Conservation (phyloP, 2,329 filamentous ascomycete species). For the Fusarium falciforme region DNA sequence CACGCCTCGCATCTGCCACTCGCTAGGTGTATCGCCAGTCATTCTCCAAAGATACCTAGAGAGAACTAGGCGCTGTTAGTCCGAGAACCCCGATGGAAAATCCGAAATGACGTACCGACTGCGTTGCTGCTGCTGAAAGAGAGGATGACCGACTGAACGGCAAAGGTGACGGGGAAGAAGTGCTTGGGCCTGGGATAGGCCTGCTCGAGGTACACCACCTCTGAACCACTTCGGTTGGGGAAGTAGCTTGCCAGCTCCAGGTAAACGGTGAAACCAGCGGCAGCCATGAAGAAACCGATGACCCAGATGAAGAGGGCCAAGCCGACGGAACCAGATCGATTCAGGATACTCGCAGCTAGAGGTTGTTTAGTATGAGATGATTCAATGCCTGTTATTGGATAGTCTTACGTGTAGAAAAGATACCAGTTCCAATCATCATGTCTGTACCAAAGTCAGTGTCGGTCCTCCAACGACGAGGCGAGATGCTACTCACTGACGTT, state of each 20-base stretch:
- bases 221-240: slow-evolving; percentile 72
- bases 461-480: background rate
- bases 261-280: slow-evolving; percentile 67
- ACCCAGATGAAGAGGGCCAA: slow-evolving; percentile 73
- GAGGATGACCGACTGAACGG: slow-evolving; percentile 70
- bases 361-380: background rate
- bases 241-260: slow-evolving; percentile 74
- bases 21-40: slow-evolving; percentile 58
- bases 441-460: slow-evolving; percentile 30
- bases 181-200: slow-evolving; percentile 73
- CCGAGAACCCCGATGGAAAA: slow-evolving; percentile 51
- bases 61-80: slow-evolving; percentile 55
- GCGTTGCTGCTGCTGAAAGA: slow-evolving; percentile 76
- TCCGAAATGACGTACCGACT: slow-evolving; percentile 48
- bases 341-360: slow-evolving; percentile 59
- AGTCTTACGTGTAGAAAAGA: slow-evolving; percentile 70
- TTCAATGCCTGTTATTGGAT: background rate
- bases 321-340: slow-evolving; percentile 70
- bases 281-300: slow-evolving; percentile 69
- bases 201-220: slow-evolving; percentile 77
- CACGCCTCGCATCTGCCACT: slow-evolving; percentile 75
- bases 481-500: slow-evolving; percentile 57
- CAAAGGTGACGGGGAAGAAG: slow-evolving; percentile 73
- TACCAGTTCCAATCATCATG: slow-evolving; percentile 72
- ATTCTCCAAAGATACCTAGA: slow-evolving; percentile 72